phyloP scores from a whole-genome alignment of 2,329 filamentous ascomycete genomes.

The Colletotrichum navitas region DNA sequence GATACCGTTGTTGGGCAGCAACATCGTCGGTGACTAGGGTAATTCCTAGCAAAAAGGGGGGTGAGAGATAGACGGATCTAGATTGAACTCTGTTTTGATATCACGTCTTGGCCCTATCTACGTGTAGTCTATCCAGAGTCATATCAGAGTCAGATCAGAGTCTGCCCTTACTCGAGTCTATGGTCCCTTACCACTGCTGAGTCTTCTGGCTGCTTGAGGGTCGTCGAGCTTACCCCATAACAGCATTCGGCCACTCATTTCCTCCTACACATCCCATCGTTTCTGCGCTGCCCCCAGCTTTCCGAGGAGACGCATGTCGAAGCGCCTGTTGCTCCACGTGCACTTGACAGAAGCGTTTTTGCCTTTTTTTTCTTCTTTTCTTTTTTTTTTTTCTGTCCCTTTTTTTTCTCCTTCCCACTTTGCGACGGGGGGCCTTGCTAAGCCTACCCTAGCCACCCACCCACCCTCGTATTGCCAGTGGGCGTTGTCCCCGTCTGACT shows the following conservation, averaged over 20 bases:
- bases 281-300: slow-evolving; percentile 5
- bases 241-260: background rate
- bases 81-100: slow-evolving; percentile 33
- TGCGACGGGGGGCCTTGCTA: background rate
- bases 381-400: background rate
- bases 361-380: background rate
- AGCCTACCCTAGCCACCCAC: slow-evolving; percentile 20
- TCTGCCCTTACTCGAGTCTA: too few relatives aligned
- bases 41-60: background rate
- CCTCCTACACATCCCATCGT: slow-evolving; percentile 26
- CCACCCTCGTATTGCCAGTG: slow-evolving; percentile 1
- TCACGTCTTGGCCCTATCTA: slow-evolving; percentile 16
- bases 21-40: background rate
- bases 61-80: background rate
- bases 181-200: background rate
- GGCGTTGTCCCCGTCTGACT: background rate
- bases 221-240: background rate
- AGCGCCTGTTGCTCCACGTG: slow-evolving; percentile 36
- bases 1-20: slow-evolving; percentile 11
- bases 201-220: too few relatives aligned
- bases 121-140: slow-evolving; percentile 3
- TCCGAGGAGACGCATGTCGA: slow-evolving; percentile 33
- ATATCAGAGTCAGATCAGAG: background rate
- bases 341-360: slow-evolving; percentile 15
- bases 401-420: too few relatives aligned